Evolutionary conservation across 2,329 filamentous ascomycete genomes (phyloP).

Genomic region (Furcasterigmium furcatum): DNA sequence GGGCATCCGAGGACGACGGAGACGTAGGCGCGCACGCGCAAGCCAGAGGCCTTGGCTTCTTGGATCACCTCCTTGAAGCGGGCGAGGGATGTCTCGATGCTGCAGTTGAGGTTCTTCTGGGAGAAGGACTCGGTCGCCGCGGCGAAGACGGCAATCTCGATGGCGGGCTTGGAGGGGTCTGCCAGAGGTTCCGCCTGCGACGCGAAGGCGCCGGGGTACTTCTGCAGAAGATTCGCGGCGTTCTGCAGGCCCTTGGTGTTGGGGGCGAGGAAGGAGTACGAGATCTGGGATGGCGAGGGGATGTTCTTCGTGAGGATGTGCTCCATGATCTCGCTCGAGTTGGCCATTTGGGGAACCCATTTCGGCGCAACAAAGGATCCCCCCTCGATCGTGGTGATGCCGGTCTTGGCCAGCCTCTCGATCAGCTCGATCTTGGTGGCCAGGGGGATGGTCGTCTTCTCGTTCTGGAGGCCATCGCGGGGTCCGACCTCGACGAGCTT

Average conservation of each 20-base stretch:
- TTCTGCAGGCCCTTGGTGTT: slow-evolving; percentile 71
- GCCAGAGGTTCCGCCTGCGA: slow-evolving; percentile 45
- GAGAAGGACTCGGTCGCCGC: slow-evolving; percentile 80
- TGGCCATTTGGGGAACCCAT: slow-evolving; percentile 86
- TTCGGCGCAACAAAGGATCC: slow-evolving; percentile 81
- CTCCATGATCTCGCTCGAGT: slow-evolving; percentile 71
- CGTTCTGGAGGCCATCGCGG: slow-evolving; percentile 83
- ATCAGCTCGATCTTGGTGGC: slow-evolving; percentile 76
- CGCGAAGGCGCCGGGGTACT: slow-evolving; percentile 45
- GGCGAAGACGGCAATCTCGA: slow-evolving; percentile 79
- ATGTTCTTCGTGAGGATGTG: slow-evolving; percentile 60
- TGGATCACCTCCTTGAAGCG: slow-evolving; percentile 69
- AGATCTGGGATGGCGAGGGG: slow-evolving; percentile 52
- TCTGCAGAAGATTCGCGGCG: slow-evolving; percentile 48
- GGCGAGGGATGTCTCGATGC: slow-evolving; percentile 68
- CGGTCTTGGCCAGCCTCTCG: slow-evolving; percentile 63
- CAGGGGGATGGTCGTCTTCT: slow-evolving; percentile 68
- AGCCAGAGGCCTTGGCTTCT: slow-evolving; percentile 59
- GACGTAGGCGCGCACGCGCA: slow-evolving; percentile 75
- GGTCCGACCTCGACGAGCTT: slow-evolving; percentile 81
- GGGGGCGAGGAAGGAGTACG: slow-evolving; percentile 78
- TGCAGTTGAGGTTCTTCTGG: slow-evolving; percentile 78
- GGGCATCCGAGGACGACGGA: slow-evolving; percentile 80
- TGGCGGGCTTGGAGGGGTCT: slow-evolving; percentile 39
- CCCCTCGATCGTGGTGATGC: slow-evolving; percentile 71